Evolutionary conservation across 2,329 filamentous ascomycete genomes (phyloP).

Genomic region (Bipolaris bicolor): DNA sequence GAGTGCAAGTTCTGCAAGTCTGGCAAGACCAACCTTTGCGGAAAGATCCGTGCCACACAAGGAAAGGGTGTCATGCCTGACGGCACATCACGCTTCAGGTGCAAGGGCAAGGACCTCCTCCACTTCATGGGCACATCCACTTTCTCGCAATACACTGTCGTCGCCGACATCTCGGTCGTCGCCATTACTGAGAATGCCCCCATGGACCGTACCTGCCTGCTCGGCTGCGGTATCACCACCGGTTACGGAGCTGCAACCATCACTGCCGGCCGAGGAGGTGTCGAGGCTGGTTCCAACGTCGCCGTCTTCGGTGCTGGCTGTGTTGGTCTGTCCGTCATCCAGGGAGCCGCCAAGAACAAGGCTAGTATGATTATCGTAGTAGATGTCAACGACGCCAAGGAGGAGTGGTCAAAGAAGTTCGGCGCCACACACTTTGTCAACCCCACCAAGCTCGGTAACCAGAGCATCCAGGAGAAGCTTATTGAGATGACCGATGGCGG

Average conservation of each 20-base stretch:
- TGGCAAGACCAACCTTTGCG: conserved; percentile 98
- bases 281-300: conserved; percentile 87
- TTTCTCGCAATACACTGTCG: conserved; percentile 98
- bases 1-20: conserved; percentile 99
- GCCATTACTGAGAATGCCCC: conserved; percentile 88
- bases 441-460: conserved; percentile 68
- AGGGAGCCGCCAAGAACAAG: conserved; percentile 86
- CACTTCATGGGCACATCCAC: conserved; percentile 99
- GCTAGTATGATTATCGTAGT: conserved; percentile 79
- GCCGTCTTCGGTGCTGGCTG: conserved; percentile 96
- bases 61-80: conserved; percentile 97
- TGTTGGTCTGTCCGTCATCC: conserved; percentile 92
- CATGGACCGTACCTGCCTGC: conserved; percentile 93
- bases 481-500: conserved; percentile 98
- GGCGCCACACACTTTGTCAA: conserved; percentile 98
- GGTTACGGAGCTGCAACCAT: conserved; percentile 95
- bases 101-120: conserved; percentile 91
- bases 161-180: conserved; percentile 97
- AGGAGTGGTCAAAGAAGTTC: conserved; percentile 92
- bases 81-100: conserved; percentile 91
- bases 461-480: conserved; percentile 88
- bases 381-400: conserved; percentile 86
- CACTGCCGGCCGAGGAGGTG: conserved; percentile 71
- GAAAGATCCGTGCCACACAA: conserved; percentile 97
- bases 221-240: conserved; percentile 98